Conservation (phyloP, 331 rosid species). For the Arachis monticola region DNA sequence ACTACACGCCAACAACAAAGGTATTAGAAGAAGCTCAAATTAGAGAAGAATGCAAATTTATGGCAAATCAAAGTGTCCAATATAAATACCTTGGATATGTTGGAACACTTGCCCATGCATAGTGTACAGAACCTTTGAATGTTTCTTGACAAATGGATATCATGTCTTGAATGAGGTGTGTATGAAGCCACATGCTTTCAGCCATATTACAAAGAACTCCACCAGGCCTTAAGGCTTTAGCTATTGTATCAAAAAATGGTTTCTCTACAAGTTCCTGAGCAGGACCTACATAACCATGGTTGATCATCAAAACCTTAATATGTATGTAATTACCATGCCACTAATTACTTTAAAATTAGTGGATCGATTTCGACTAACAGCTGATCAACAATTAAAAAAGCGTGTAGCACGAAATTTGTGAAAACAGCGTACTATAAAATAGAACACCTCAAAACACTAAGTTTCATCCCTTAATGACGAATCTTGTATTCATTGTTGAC, state of each 20-base stretch:
- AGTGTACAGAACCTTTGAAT: slow-evolving; percentile 87
- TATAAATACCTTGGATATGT: slow-evolving; percentile 87
- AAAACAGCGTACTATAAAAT: neutral
- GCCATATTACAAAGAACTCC: slow-evolving; percentile 99
- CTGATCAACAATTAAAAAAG: slow-evolving; percentile 1
- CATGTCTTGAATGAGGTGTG: slow-evolving; percentile 92
- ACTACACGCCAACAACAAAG: slow-evolving; percentile 51
- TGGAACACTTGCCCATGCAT: slow-evolving; percentile 97
- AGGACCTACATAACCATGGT: slow-evolving; percentile 67
- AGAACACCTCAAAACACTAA: slow-evolving; percentile 15
- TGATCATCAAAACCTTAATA: slow-evolving; percentile 4
- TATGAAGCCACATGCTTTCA: slow-evolving; percentile 99
- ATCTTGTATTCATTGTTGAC: neutral
- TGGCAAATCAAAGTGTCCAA: neutral
- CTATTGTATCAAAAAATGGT: slow-evolving; percentile 88
- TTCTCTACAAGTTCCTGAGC: slow-evolving; percentile 97
- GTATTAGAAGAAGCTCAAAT: neutral
- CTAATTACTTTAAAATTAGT: neutral
- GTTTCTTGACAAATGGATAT: slow-evolving; percentile 69
- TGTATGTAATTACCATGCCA: neutral
- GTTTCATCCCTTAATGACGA: slow-evolving; percentile 14
- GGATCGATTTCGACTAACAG: neutral
- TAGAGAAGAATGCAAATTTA: neutral
- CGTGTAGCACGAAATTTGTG: neutral
- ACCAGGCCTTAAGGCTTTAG: slow-evolving; percentile 88